Evolutionary conservation across 2,329 filamentous ascomycete genomes (phyloP), one percentile per base, ranked within the genome.

Genomic region (Colletotrichum coccodes): DNA sequence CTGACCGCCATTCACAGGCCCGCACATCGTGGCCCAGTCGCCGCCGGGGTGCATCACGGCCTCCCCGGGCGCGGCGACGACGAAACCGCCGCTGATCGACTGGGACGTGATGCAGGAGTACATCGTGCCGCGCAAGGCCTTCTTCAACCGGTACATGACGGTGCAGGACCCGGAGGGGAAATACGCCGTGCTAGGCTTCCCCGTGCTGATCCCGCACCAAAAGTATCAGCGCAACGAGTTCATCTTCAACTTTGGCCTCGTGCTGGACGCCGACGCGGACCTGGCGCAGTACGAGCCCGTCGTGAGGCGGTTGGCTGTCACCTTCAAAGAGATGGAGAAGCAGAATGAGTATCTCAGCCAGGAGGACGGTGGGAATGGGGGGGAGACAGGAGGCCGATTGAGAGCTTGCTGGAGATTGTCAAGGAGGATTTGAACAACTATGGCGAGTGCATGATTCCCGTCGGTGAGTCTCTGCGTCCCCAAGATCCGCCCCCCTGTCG

Each of bases 371-470:
- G 54, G 34, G 30, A 49, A 36, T 16, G 58, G 21, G 36, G 54
- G 36, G 54, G 68, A 11, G 72, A 72, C 34, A 75, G 91, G 83
- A 82, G 93, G 79, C 84, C 88, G 4, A 97, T 97, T 76, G 93
- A 95, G 83, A 94, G 92, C 73, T 82, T 99, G 72, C 86, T 98
- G 73, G 94, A 92, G 80, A 92, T 92, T 70, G 86, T 92, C 66
- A 91, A 91, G 76, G 90, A 98, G 81, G 95, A 99, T 78, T 78
- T 99, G 73, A 98, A 98, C 77, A 97, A 97, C 75, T 99, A 98
- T 76, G 95, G 94, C 76, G 96, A 99, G 83, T 97, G 95, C 85
- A 97, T 97, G 95, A 97, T 98, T 75, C 95, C 95, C 0, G 95
- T 98, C 71, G 93, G 93, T 95, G 82, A 71, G 88, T 84, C 18